These are phyloP conservation scores for Silene conica DNA, from an alignment of 148 eudicot species.

Conservation along the genomic window DNA sequence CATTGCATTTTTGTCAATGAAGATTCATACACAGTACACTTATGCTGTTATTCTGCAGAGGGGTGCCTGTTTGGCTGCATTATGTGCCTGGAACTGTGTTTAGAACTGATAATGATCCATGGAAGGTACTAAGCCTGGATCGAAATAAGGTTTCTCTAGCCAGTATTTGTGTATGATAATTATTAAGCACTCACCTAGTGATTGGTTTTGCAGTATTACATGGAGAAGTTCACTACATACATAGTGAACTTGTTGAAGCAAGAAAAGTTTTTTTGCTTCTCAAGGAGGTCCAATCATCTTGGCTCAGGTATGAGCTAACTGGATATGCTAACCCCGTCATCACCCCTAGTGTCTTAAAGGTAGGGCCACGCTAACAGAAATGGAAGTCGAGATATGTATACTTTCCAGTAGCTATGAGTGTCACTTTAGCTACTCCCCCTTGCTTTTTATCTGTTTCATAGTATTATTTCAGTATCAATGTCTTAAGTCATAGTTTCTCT, in stretches of 20 bases:
- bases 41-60: conserved; percentile 39
- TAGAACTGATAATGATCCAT: conserved; percentile 85
- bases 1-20: not conserved
- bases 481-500: no score
- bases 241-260: conserved; percentile 89
- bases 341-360: no score
- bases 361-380: no score
- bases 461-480: no score
- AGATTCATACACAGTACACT: not conserved
- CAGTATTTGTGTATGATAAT: no score
- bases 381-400: no score
- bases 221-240: conserved; percentile 83
- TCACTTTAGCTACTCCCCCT: no score
- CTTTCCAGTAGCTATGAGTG: no score
- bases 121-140: conserved; percentile 52
- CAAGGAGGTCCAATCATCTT: conserved; percentile 99
- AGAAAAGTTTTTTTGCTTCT: conserved; percentile 84
- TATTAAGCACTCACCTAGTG: not conserved
- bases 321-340: no score
- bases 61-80: conserved; percentile 95
- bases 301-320: conserved; percentile 20
- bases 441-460: no score
- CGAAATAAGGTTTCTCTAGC: no score
- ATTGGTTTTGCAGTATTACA: conserved; percentile 57
- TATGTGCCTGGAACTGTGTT: conserved; percentile 86